Evolutionary conservation across 129 eudicot species (phyloP).

Genomic region (Rutidosis leptorrhynchoides): DNA sequence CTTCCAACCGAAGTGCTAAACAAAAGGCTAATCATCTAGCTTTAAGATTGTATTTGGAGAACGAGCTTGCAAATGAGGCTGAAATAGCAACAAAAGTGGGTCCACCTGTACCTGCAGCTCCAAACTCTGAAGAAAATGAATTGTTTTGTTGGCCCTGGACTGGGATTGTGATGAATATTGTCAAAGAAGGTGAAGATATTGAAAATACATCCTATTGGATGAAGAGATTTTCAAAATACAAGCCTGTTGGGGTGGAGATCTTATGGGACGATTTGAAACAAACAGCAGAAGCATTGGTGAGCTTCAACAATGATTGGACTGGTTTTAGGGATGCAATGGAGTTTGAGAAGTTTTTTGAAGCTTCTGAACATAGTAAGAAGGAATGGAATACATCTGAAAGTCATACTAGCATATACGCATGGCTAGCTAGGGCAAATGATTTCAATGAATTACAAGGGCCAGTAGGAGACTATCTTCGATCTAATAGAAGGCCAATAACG

Average conservation of each 20-base stretch:
- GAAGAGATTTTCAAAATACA: conserved; percentile 51
- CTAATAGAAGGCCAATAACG: too few species aligned
- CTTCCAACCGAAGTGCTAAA: conserved; percentile 71
- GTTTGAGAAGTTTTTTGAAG: conserved; percentile 75
- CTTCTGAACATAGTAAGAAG: conserved; percentile 50
- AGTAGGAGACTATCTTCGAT: conserved; percentile 73
- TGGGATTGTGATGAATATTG: conserved; percentile 68
- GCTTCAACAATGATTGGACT: too few species aligned
- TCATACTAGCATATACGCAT: conserved; percentile 54
- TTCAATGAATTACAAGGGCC: conserved; percentile 53
- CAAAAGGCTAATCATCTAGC: conserved; percentile 93
- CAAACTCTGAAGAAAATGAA: conserved; percentile 37
- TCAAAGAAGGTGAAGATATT: conserved; percentile 27
- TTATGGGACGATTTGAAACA: conserved; percentile 41
- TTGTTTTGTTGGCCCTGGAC: conserved; percentile 80
- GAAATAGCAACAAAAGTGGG: conserved; percentile 33
- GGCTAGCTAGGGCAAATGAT: conserved; percentile 86
- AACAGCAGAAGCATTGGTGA: conserved; percentile 46
- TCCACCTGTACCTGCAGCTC: conserved; percentile 35
- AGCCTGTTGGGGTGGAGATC: conserved; percentile 52
- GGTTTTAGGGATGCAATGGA: conserved; percentile 78
- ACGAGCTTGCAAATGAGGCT: conserved; percentile 48
- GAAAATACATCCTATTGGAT: conserved; percentile 46
- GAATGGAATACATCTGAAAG: conserved; percentile 51
- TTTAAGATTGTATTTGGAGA: conserved; percentile 53